A percentile compares a stretch with the other conserved stretches of the same genome.
Evolutionary conservation across 306 rosid genomes (phyloP).

Genomic region (Sechiopsis laciniata): DNA sequence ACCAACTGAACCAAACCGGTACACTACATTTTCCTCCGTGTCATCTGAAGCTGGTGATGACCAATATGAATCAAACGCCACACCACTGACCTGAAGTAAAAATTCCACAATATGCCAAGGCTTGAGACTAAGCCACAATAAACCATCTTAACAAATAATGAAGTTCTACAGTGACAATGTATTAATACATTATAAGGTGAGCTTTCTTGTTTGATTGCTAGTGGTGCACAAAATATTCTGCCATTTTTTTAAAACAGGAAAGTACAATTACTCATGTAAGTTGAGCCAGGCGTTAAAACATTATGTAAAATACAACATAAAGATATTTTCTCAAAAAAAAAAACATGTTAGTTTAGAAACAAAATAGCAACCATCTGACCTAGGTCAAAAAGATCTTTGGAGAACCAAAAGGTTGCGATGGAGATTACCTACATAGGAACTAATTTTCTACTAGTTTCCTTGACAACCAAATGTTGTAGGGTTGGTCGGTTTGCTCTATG

Average conservation of each 20-base stretch:
- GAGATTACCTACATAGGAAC: no score
- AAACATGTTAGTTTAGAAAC: neutral
- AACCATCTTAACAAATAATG: neutral
- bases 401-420: no score
- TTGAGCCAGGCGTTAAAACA: neutral
- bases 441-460: no score
- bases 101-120: slow-evolving; percentile 9
- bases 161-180: neutral
- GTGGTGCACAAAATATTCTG: neutral
- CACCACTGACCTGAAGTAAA: slow-evolving; percentile 80
- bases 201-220: neutral
- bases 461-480: no score
- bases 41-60: slow-evolving; percentile 78
- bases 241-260: neutral
- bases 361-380: neutral
- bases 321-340: no score
- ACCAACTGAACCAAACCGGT: slow-evolving; percentile 96
- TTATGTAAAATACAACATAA: neutral
- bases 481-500: no score
- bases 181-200: neutral
- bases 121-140: slow-evolving; percentile 26
- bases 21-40: slow-evolving; percentile 58
- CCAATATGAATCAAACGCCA: slow-evolving; percentile 96
- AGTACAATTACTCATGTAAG: neutral
- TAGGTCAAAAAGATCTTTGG: no score